A percentile compares a stretch with the other conserved stretches of the same genome.
Evolutionary conservation across 805 yeast genomes (phyloP).

Genomic region (Pichia thaimueangensis): DNA sequence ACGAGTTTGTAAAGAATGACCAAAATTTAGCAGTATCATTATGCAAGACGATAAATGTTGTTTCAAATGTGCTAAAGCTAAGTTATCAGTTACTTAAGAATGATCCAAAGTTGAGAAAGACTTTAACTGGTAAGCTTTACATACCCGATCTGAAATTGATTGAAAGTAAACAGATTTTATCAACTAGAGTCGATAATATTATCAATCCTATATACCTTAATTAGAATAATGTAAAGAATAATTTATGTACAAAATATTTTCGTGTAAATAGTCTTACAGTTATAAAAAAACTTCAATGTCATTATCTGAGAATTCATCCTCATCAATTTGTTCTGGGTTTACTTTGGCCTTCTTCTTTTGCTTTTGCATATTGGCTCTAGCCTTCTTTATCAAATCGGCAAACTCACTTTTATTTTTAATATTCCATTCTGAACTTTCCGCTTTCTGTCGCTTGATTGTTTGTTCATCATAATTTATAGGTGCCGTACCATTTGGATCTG

Average conservation of each 20-base stretch:
- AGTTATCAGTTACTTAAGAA: constrained; percentile 29
- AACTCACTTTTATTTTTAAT: constrained; percentile 21
- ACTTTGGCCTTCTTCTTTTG: neutral
- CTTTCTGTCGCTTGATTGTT: constrained; percentile 31
- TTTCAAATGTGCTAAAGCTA: constrained; percentile 36
- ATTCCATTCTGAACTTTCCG: constrained; percentile 22
- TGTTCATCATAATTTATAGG: constrained; percentile 13
- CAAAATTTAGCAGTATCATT: constrained; percentile 30
- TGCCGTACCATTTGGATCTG: neutral
- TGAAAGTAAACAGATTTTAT: constrained; percentile 34
- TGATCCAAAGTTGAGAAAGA: constrained; percentile 1
- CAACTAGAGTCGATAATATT: neutral
- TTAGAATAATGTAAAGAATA: neutral
- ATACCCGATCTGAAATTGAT: constrained; percentile 41
- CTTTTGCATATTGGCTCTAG: constrained; percentile 13
- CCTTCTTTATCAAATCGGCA: constrained; percentile 21
- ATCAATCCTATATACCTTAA: neutral
- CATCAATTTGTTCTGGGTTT: neutral
- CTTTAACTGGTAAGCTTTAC: constrained; percentile 18
- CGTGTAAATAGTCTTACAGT: too few species aligned
- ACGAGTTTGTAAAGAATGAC: constrained; percentile 35
- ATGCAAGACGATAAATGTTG: constrained; percentile 34
- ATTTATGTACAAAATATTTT: too few species aligned
- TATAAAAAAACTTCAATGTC: too few species aligned
- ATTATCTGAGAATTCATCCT: neutral